Conservation (phyloP, 164 flowering plant genomes). For the Aristolochia californica region DNA sequence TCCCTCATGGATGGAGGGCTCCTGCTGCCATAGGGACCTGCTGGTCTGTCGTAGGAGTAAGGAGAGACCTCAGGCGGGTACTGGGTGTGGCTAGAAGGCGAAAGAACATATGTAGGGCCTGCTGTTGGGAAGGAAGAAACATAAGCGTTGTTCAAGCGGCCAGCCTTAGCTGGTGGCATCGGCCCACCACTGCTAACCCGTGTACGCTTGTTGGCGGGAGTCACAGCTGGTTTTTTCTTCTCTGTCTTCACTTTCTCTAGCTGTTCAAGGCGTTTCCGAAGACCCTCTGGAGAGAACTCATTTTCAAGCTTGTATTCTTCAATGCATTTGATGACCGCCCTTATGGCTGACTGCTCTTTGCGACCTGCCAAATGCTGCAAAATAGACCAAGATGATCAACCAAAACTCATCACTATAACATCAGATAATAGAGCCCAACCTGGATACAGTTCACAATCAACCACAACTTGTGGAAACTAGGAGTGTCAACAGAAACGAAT, state of each 20-base stretch:
- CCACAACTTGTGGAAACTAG: no score
- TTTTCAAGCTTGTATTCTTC: slow-evolving; percentile 89
- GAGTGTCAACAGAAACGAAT: background rate
- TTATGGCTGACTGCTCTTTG: slow-evolving; percentile 87
- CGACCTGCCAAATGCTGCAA: slow-evolving; percentile 64
- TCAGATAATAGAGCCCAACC: no score
- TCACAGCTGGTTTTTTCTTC: slow-evolving; percentile 66
- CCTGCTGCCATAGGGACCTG: slow-evolving; percentile 52
- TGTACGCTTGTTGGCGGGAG: slow-evolving; percentile 85
- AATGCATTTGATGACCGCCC: slow-evolving; percentile 85
- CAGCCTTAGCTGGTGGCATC: slow-evolving; percentile 99
- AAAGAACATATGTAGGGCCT: slow-evolving; percentile 50
- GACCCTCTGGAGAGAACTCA: slow-evolving; percentile 80
- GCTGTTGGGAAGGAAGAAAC: slow-evolving; percentile 78
- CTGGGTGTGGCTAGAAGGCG: slow-evolving; percentile 45
- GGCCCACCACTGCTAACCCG: slow-evolving; percentile 81
- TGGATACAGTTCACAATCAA: no score
- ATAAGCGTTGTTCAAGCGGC: slow-evolving; percentile 78
- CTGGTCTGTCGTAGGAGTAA: slow-evolving; percentile 37
- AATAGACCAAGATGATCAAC: no score
- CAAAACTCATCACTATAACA: no score
- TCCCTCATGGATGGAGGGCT: slow-evolving; percentile 43
- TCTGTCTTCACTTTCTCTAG: slow-evolving; percentile 78
- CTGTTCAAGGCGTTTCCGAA: slow-evolving; percentile 83
- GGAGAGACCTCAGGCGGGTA: slow-evolving; percentile 44